Conservation (phyloP, 169 alveolate species). For the Cryptosporidium sp. region DNA sequence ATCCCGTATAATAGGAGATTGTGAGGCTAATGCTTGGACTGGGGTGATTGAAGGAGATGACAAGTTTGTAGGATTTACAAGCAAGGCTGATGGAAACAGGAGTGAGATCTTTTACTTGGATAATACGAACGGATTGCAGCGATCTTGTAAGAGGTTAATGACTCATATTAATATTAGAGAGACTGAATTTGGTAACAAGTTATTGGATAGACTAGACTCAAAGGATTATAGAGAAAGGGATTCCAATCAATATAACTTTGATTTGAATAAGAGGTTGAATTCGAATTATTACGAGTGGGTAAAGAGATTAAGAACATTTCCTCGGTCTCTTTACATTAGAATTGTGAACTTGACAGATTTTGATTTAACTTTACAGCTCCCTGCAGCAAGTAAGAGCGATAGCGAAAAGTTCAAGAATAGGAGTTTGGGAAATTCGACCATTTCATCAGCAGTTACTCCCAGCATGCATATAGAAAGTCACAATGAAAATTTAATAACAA, state of each 20-base stretch:
- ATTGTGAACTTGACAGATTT: slow-evolving; percentile 51
- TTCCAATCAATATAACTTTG: not conserved
- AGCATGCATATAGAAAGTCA: slow-evolving; percentile 55
- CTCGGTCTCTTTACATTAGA: slow-evolving; percentile 56
- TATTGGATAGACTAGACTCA: slow-evolving; percentile 12
- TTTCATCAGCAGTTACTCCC: slow-evolving; percentile 67
- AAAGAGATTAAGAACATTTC: slow-evolving; percentile 46
- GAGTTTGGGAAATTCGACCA: slow-evolving; percentile 35
- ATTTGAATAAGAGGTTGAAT: slow-evolving; percentile 13
- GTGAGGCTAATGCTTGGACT: slow-evolving; percentile 37
- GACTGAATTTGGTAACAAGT: slow-evolving; percentile 49
- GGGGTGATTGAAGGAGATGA: slow-evolving; percentile 36
- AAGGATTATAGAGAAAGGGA: not conserved
- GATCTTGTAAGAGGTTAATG: slow-evolving; percentile 43
- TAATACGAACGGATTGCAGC: slow-evolving; percentile 31
- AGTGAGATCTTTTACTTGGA: slow-evolving; percentile 46
- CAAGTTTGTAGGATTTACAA: not conserved
- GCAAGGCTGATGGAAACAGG: not conserved
- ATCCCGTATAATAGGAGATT: slow-evolving; percentile 41
- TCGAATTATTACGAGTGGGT: slow-evolving; percentile 47
- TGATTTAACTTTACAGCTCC: slow-evolving; percentile 9
- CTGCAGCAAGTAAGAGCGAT: slow-evolving; percentile 51
- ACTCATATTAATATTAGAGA: slow-evolving; percentile 50
- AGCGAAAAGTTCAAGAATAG: slow-evolving; percentile 34
- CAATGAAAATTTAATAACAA: slow-evolving; percentile 30